Evolutionary conservation across 441 rosid genomes (phyloP).

Genomic region (Kokia cookei): DNA sequence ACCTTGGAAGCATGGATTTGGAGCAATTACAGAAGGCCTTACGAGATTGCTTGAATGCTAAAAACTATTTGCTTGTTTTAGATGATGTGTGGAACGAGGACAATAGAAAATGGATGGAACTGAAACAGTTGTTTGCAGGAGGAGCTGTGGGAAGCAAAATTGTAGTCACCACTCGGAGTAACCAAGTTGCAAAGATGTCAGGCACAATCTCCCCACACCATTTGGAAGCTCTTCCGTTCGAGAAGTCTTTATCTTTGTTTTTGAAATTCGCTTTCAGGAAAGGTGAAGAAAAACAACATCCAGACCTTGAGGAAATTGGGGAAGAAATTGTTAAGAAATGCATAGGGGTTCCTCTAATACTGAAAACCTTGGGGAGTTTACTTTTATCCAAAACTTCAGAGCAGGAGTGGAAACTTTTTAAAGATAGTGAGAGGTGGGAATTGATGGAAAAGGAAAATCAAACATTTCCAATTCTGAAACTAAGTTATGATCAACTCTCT

Average conservation of each 20-base stretch:
- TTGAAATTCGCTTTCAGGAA: not conserved
- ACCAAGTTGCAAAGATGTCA: not conserved
- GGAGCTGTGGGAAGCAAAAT: not conserved
- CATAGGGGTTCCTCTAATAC: conserved; percentile 19
- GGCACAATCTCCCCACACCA: not conserved
- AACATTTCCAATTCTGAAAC: conserved; percentile 5
- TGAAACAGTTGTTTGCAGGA: not conserved
- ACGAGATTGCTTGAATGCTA: not conserved
- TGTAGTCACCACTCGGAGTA: not conserved
- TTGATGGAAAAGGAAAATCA: not conserved
- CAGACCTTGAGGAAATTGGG: not conserved
- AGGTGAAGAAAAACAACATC: not conserved
- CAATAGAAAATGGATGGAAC: not conserved
- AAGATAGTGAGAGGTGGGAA: not conserved
- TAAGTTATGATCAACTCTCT: not conserved
- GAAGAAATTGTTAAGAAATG: conserved; percentile 17
- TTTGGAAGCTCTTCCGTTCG: not conserved
- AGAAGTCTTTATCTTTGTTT: not conserved
- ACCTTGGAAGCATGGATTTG: not conserved
- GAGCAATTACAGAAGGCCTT: not conserved
- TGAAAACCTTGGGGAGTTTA: conserved; percentile 3
- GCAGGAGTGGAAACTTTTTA: not conserved
- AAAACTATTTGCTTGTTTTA: not conserved
- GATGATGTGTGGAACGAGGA: not conserved
- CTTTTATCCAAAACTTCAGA: not conserved